phyloP scores from a whole-genome alignment of 2,329 filamentous ascomycete genomes.

The Hirsutella minnesotensis region DNA sequence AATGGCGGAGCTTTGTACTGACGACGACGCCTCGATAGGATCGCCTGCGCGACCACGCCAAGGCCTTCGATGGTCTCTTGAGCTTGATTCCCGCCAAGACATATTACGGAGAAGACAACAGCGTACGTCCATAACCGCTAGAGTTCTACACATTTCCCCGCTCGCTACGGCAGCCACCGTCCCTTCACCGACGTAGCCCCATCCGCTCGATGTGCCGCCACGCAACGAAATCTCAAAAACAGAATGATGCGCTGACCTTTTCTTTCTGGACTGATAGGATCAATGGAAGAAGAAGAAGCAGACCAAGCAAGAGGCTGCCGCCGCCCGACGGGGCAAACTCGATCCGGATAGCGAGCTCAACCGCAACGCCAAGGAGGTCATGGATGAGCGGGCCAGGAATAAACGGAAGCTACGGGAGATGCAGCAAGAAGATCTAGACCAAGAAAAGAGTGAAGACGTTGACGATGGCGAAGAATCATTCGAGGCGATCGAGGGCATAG shows the following conservation, averaged over 20 bases:
- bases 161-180: neutral
- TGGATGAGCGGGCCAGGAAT: conserved; percentile 66
- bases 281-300: conserved; percentile 95
- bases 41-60: conserved; percentile 46
- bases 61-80: conserved; percentile 77
- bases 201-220: neutral
- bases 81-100: conserved; percentile 82
- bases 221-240: too few relatives aligned
- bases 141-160: neutral
- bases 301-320: conserved; percentile 75
- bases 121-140: conserved; percentile 46
- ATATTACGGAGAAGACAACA: conserved; percentile 80
- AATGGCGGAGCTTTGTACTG: neutral
- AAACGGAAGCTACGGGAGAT: conserved; percentile 70
- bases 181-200: neutral
- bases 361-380: conserved; percentile 76
- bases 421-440: conserved; percentile 33
- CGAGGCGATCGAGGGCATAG: conserved; percentile 40
- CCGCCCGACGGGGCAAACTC: conserved; percentile 77
- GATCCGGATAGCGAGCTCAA: conserved; percentile 78
- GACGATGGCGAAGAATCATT: conserved; percentile 31
- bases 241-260: neutral
- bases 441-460: conserved; percentile 35
- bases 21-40: conserved; percentile 25
- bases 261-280: conserved; percentile 41